Evolutionary conservation across 1,139 yeast species (phyloP), one percentile per base, ranked within the genome.

Genomic region (Suhomyces chickasaworum): DNA sequence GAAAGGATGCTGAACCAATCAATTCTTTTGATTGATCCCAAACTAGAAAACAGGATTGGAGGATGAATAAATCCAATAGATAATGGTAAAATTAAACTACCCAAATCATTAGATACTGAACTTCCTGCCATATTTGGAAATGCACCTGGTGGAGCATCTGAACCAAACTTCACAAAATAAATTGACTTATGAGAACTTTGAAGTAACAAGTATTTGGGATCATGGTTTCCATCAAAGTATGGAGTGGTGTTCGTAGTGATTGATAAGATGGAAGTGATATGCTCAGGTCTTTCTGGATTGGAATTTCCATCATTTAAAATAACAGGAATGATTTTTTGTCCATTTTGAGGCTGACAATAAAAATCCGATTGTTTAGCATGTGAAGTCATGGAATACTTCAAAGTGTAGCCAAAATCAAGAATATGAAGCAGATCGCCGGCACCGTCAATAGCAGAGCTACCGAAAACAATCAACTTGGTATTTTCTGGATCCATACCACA

Each of bases 401-500:
- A 86, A 8, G 96, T 89, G 21, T 76, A 73, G 1, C 97, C 97
- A 57, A 89, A 86, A 53, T 89, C 89, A 50, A 91, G 68, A 46
- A 85, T 71, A 6, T 83, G 78, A 8, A 91, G 58, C 25, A 81
- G 80, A 53, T 80, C 82, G 0, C 83, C 83, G 16, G 56, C 52
- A 8, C 74, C 71, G 5, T 37, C 44, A 16, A 13, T 27, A 9
- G 43, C 7, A 5, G 36, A 27, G 22, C 29, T 29, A 10, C 95
- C 95, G 18, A 84, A 78, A 4, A 91, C 71, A 18, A 91, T 59
- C 18, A 90, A 63, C 3, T 87, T 80, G 0, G 98, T 89, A 39
- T 80, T 77, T 57, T 90, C 97, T 0, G 96, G 91, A 57, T 88
- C 86, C 8, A 74, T 69, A n/a, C 81, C 84, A 58, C 96, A 85